Conservation (phyloP, 306 rosid species). For the Vigna angularis region DNA sequence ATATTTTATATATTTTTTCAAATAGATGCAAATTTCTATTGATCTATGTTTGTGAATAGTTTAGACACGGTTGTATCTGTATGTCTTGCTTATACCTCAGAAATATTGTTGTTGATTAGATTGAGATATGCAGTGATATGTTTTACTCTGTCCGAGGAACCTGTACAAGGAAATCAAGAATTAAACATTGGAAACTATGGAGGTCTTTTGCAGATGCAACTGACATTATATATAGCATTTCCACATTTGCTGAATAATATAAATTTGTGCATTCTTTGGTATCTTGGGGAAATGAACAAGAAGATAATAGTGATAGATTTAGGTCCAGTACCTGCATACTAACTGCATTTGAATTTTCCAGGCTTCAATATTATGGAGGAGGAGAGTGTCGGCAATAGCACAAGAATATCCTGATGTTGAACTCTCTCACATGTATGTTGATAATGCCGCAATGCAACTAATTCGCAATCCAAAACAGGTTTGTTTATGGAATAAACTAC, state of each 20-base stretch:
- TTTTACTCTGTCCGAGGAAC: constrained; percentile 3
- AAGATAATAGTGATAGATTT: constrained; percentile 25
- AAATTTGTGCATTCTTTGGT: constrained; percentile 30
- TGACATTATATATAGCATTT: constrained; percentile 20
- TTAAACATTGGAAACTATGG: constrained; percentile 3
- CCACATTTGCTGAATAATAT: background rate
- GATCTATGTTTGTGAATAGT: background rate
- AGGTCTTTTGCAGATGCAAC: background rate
- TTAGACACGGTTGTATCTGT: background rate
- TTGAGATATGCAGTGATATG: constrained; percentile 22
- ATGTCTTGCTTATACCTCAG: constrained; percentile 17
- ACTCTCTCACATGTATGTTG: constrained; percentile 97
- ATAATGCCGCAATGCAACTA: constrained; percentile 94
- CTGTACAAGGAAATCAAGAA: constrained; percentile 11
- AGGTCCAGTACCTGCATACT: constrained; percentile 16
- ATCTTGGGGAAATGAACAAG: constrained; percentile 15
- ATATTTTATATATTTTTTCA: background rate
- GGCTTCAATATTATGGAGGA: constrained; percentile 96
- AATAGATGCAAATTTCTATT: background rate
- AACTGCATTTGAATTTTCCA: constrained; percentile 44
- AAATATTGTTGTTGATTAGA: background rate
- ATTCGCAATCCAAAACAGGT: constrained; percentile 96
- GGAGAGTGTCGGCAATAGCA: constrained; percentile 68
- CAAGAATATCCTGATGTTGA: constrained; percentile 87
- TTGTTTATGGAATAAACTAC: constrained; percentile 39